phyloP scores from a whole-genome alignment of 306 rosid species.

The Cicer cuneatum region DNA sequence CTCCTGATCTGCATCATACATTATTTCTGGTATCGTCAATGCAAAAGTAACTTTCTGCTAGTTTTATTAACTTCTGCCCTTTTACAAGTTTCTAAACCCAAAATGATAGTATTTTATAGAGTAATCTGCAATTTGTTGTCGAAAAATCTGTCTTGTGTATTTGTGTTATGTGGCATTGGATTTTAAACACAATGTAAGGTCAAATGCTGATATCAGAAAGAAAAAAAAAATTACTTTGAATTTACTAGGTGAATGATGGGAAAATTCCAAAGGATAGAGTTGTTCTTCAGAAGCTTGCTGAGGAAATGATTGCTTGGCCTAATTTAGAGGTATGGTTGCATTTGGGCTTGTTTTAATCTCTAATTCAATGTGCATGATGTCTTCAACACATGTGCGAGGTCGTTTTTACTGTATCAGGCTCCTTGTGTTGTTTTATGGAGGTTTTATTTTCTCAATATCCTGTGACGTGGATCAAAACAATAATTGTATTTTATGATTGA shows the following conservation, averaged over 20 bases:
- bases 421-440: conserved; percentile 15
- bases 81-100: background rate
- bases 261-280: conserved; percentile 69
- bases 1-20: background rate
- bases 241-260: conserved; percentile 81
- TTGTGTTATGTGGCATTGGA: conserved; percentile 17
- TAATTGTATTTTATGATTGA: conserved; percentile 10
- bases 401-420: conserved; percentile 8
- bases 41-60: conserved; percentile 23
- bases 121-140: conserved; percentile 1
- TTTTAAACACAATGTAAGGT: conserved; percentile 19
- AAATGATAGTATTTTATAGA: conserved; percentile 6
- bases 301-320: conserved; percentile 91
- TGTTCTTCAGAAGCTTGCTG: conserved; percentile 82
- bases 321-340: conserved; percentile 76
- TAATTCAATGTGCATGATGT: conserved; percentile 1
- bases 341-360: conserved; percentile 30
- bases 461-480: conserved; percentile 14
- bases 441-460: conserved; percentile 12
- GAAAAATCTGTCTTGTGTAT: conserved; percentile 1
- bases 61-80: conserved; percentile 4
- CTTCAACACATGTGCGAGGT: conserved; percentile 2
- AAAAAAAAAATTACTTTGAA: conserved; percentile 4
- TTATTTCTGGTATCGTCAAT: background rate
- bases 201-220: conserved; percentile 12